Percentiles rank a stretch among this genome's conserved stretches.
phyloP scores from a whole-genome alignment of 176 grass and related monocot genomes.

The Elymus sibiricus region DNA sequence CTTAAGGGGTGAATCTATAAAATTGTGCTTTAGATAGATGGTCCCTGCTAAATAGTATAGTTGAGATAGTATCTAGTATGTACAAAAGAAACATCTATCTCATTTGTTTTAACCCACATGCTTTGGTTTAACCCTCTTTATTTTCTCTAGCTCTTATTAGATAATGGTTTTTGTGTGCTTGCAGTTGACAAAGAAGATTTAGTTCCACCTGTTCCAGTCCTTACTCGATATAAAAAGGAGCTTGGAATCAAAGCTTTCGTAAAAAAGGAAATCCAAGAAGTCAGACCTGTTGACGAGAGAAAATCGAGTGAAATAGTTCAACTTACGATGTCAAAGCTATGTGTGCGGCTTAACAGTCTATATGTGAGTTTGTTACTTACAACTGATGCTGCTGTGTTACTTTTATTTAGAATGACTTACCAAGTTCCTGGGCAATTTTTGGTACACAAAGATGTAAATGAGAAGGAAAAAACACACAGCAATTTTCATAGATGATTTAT shows the following conservation, averaged over 20 bases:
- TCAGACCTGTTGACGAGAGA: slow-evolving; percentile 67
- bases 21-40: slow-evolving; percentile 11
- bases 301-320: slow-evolving; percentile 81
- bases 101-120: background rate
- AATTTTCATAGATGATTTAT: background rate
- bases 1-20: too few species aligned
- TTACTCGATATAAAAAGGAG: slow-evolving; percentile 96
- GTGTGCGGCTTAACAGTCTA: slow-evolving; percentile 94
- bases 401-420: slow-evolving; percentile 13
- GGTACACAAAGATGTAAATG: slow-evolving; percentile 1
- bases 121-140: slow-evolving; percentile 6
- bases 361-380: slow-evolving; percentile 69
- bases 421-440: slow-evolving; percentile 12
- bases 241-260: slow-evolving; percentile 89
- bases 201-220: slow-evolving; percentile 84
- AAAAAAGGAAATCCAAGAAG: slow-evolving; percentile 72
- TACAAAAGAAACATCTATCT: slow-evolving; percentile 6
- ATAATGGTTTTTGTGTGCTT: slow-evolving; percentile 21
- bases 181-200: slow-evolving; percentile 92
- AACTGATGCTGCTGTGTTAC: background rate
- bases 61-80: slow-evolving; percentile 14
- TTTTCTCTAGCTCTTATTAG: background rate
- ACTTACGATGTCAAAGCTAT: slow-evolving; percentile 75
- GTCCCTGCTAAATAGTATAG: slow-evolving; percentile 1
- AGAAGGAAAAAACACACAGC: background rate